Percentiles rank a stretch among this genome's conserved stretches.
Evolutionary conservation across 352 stramenopile species (phyloP).

Genomic region (Phytophthora syringae): DNA sequence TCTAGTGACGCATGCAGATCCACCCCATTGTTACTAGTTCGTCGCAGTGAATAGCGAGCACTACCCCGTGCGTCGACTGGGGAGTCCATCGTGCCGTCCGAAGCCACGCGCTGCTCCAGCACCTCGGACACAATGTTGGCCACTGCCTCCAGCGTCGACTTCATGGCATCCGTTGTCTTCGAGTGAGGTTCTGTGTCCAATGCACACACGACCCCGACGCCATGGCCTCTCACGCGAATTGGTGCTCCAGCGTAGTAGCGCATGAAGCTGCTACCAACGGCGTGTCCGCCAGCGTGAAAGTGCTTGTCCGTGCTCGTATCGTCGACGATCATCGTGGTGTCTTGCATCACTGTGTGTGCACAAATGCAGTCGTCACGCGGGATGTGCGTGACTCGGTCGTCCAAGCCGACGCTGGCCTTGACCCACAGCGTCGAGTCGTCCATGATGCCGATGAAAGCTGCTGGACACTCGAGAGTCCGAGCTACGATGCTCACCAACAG

Average conservation of each 20-base stretch:
- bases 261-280: conserved; percentile 47
- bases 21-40: conserved; percentile 15
- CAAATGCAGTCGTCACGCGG: conserved; percentile 69
- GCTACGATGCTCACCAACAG: conserved; percentile 75
- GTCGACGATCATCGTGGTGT: conserved; percentile 62
- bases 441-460: conserved; percentile 74
- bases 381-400: conserved; percentile 50
- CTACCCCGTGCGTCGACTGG: neutral
- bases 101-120: conserved; percentile 68
- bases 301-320: conserved; percentile 75
- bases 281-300: conserved; percentile 66
- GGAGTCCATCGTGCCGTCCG: conserved; percentile 17
- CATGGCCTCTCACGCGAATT: conserved; percentile 60
- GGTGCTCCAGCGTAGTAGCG: conserved; percentile 72
- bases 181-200: conserved; percentile 62
- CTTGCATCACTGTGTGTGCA: conserved; percentile 46
- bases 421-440: conserved; percentile 63
- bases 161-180: conserved; percentile 59
- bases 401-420: conserved; percentile 74
- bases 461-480: conserved; percentile 67
- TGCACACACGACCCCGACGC: conserved; percentile 72
- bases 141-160: conserved; percentile 74
- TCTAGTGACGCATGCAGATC: conserved; percentile 43
- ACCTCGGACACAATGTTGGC: conserved; percentile 86
- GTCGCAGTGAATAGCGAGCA: conserved; percentile 7